phyloP scores from a whole-genome alignment of 148 eudicot genomes.

The Agrostemma githago region DNA sequence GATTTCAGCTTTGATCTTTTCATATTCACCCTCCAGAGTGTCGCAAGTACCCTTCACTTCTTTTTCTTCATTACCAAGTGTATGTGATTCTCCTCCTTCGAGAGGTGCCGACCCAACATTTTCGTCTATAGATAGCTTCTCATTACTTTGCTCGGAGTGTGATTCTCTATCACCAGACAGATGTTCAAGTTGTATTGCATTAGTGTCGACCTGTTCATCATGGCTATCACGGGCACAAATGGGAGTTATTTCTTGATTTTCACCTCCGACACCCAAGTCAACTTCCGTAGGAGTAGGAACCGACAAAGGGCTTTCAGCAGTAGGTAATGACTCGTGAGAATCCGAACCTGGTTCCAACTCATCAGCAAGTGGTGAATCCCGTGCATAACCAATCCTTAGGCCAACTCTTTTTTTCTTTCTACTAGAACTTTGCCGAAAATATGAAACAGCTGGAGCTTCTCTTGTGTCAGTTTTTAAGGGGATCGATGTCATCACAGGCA shows the following conservation, averaged over 20 bases:
- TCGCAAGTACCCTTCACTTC: slow-evolving; percentile 14
- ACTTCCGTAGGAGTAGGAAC: slow-evolving; percentile 8
- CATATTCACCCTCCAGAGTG: slow-evolving; percentile 38
- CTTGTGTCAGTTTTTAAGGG: slow-evolving; percentile 14
- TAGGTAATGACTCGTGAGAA: slow-evolving; percentile 18
- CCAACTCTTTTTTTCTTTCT: slow-evolving; percentile 68
- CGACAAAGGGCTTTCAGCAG: slow-evolving; percentile 14
- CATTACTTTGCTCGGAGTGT: slow-evolving; percentile 15
- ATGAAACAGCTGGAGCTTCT: slow-evolving; percentile 24
- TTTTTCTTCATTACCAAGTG: slow-evolving; percentile 17
- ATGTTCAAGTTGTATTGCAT: slow-evolving; percentile 12
- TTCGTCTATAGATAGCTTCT: slow-evolving; percentile 10
- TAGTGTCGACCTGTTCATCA: slow-evolving; percentile 17
- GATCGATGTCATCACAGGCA: slow-evolving; percentile 18
- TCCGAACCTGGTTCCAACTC: slow-evolving; percentile 23
- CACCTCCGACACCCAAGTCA: slow-evolving; percentile 18
- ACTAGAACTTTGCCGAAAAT: slow-evolving; percentile 50
- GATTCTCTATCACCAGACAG: slow-evolving; percentile 12
- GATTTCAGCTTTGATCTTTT: slow-evolving; percentile 43
- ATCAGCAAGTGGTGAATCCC: slow-evolving; percentile 38
- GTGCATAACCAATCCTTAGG: slow-evolving; percentile 65
- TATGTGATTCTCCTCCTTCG: slow-evolving; percentile 18
- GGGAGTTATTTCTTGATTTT: slow-evolving; percentile 15
- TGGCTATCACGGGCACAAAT: slow-evolving; percentile 14
- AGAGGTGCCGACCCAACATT: slow-evolving; percentile 6